Evolutionary conservation across 495 filamentous ascomycete genomes (phyloP).

Genomic region (Venustampulla echinocandica): DNA sequence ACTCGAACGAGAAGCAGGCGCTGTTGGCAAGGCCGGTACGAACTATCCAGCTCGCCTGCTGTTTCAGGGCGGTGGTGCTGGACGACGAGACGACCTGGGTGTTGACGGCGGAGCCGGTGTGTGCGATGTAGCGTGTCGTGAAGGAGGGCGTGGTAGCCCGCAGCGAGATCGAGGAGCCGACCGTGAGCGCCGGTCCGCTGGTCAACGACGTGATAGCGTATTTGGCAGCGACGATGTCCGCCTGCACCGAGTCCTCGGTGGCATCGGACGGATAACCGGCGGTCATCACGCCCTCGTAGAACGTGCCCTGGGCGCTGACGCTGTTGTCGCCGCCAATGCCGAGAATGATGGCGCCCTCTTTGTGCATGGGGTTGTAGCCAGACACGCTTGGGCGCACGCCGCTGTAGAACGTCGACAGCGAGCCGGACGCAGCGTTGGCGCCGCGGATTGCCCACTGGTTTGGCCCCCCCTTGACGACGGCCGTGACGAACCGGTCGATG

Average conservation of each 20-base stretch:
- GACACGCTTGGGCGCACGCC: constrained; percentile 36
- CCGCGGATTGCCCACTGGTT: constrained; percentile 47
- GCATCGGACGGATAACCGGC: constrained; percentile 46
- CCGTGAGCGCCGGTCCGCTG: constrained; percentile 39
- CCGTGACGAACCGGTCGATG: constrained; percentile 42
- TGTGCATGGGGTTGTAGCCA: constrained; percentile 52
- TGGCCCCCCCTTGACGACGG: constrained; percentile 42
- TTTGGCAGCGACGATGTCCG: constrained; percentile 47
- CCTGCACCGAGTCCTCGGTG: constrained; percentile 47
- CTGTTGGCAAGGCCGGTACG: constrained; percentile 42
- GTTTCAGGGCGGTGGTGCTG: constrained; percentile 35
- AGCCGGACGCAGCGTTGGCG: constrained; percentile 42
- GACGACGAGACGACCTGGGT: constrained; percentile 46
- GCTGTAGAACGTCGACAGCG: constrained; percentile 46
- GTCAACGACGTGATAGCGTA: constrained; percentile 39
- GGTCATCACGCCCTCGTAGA: constrained; percentile 56
- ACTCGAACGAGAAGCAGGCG: constrained; percentile 49
- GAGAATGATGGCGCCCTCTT: constrained; percentile 53
- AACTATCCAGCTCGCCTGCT: constrained; percentile 47
- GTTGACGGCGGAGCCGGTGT: constrained; percentile 37
- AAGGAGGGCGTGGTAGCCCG: constrained; percentile 41
- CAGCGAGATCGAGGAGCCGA: constrained; percentile 41
- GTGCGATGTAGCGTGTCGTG: constrained; percentile 41
- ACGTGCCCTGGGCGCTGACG: constrained; percentile 45
- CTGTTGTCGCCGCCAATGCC: constrained; percentile 53